A percentile compares a stretch with the other conserved stretches of the same genome.
These are phyloP conservation scores for Chrysochromulina parva DNA, from an alignment of 78 protist species.

Conservation along the genomic window DNA sequence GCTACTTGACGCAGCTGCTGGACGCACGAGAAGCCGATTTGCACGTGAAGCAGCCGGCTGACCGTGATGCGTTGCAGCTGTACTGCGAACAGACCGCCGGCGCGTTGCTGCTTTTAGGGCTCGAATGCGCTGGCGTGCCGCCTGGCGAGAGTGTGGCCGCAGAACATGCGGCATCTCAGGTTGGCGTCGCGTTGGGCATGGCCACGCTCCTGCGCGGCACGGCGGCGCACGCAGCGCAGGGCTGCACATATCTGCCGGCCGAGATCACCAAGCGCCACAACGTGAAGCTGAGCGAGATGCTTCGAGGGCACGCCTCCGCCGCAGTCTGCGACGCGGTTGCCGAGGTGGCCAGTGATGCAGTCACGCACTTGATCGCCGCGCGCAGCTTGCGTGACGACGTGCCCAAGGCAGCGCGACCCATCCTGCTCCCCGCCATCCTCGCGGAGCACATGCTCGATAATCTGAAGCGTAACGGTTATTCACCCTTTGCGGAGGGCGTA, in stretches of 20 bases:
- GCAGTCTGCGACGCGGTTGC: background rate
- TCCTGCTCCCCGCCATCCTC: too few relatives aligned
- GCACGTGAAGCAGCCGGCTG: background rate
- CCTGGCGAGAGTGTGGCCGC: background rate
- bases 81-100: constrained; percentile 11
- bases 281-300: background rate
- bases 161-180: background rate
- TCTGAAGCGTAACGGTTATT: too few relatives aligned
- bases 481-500: too few relatives aligned
- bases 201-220: background rate
- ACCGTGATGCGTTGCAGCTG: background rate
- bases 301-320: background rate
- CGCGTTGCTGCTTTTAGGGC: background rate
- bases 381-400: background rate
- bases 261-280: background rate
- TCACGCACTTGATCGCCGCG: background rate
- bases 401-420: too few relatives aligned
- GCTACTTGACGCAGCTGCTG: background rate
- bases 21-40: background rate
- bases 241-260: background rate
- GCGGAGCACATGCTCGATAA: too few relatives aligned
- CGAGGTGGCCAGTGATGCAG: background rate
- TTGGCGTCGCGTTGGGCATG: background rate
- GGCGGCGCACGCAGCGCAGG: background rate
- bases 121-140: background rate